Conservation (phyloP, 805 yeast genomes). For the Pichia rugopelliculosa region DNA sequence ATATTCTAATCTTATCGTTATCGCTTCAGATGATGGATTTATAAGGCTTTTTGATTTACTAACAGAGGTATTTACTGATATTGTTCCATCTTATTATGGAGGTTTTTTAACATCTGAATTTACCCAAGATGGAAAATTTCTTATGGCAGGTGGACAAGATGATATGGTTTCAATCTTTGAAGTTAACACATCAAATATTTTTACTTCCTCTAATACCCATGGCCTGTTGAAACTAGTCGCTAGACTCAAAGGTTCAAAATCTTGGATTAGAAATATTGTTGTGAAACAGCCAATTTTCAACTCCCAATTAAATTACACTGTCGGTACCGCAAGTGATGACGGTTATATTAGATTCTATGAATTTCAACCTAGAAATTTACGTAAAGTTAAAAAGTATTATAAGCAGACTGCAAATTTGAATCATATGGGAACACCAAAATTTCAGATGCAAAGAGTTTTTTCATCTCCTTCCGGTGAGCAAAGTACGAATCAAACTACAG, state of each 20-base stretch:
- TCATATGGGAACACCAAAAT: constrained; percentile 2
- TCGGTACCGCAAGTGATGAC: constrained; percentile 52
- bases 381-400: constrained; percentile 24
- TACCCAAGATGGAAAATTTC: constrained; percentile 41
- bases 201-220: constrained; percentile 4
- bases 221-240: constrained; percentile 24
- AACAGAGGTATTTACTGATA: constrained; percentile 39
- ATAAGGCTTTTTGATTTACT: constrained; percentile 48
- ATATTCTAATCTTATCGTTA: constrained; percentile 33
- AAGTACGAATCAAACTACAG: background rate
- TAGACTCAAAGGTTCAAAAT: constrained; percentile 39
- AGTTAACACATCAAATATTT: constrained; percentile 10
- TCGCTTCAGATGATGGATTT: constrained; percentile 63
- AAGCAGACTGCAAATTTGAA: background rate
- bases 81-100: constrained; percentile 58
- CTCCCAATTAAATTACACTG: constrained; percentile 33
- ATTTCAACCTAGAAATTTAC: constrained; percentile 39
- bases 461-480: constrained; percentile 1
- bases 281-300: constrained; percentile 35
- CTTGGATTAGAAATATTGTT: constrained; percentile 42
- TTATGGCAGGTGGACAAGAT: constrained; percentile 48
- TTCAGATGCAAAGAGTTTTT: constrained; percentile 4
- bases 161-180: constrained; percentile 42
- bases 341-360: constrained; percentile 48
- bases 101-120: constrained; percentile 47